Percentiles rank a stretch among this genome's conserved stretches.
Conservation (phyloP, 148 eudicot genomes). For the Limonium bicolor region DNA sequence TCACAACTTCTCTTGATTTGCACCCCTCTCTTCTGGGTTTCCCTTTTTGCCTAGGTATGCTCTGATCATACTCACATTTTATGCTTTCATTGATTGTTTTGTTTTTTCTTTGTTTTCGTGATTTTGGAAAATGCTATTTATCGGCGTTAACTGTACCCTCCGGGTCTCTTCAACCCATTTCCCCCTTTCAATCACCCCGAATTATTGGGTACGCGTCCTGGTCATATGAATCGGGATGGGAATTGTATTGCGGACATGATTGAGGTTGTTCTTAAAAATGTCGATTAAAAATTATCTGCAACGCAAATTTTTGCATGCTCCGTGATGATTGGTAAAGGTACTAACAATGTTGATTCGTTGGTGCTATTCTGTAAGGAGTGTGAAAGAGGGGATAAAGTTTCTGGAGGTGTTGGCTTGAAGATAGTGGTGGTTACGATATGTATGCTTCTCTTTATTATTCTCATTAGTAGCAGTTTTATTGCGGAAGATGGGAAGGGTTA, state of each 20-base stretch:
- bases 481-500: slow-evolving; percentile 78
- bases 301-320: too few species aligned
- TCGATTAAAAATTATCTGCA: too few species aligned
- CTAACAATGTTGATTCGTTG: slow-evolving; percentile 4
- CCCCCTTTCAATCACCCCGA: neutral
- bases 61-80: too few species aligned
- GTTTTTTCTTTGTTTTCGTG: neutral
- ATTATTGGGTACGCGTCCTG: too few species aligned
- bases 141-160: neutral
- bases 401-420: slow-evolving; percentile 1
- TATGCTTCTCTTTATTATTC: slow-evolving; percentile 7
- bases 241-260: too few species aligned
- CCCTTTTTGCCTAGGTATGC: neutral
- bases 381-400: slow-evolving; percentile 5
- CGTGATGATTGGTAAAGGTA: neutral
- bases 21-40: slow-evolving; percentile 5
- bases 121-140: neutral
- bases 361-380: slow-evolving; percentile 2
- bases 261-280: too few species aligned
- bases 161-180: neutral
- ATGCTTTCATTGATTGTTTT: neutral
- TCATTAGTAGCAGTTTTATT: too few species aligned
- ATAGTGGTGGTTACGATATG: slow-evolving; percentile 4
- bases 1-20: slow-evolving; percentile 3
- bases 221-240: too few species aligned